These are phyloP conservation scores for Botrytis paeoniae DNA, from an alignment of 2,329 filamentous ascomycete genomes.

Conservation along the genomic window DNA sequence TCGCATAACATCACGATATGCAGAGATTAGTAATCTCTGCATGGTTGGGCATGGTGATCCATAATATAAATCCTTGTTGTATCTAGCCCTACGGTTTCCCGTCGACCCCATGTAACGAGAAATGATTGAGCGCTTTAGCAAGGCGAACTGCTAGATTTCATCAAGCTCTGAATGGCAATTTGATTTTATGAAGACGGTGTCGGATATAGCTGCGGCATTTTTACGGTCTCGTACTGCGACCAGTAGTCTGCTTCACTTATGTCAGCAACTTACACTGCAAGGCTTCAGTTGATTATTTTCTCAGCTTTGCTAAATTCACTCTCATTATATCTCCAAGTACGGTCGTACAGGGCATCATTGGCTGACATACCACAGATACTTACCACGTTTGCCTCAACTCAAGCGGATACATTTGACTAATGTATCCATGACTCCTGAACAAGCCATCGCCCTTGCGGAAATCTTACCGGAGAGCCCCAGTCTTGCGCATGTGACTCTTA, in stretches of 20 bases:
- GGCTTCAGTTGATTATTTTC: neutral
- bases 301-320: slow-evolving; percentile 9
- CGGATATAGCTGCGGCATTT: neutral
- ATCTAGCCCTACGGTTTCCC: neutral
- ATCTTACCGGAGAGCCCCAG: slow-evolving; percentile 78
- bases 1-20: neutral
- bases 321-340: neutral
- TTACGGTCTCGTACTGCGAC: slow-evolving; percentile 7
- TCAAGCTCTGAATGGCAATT: neutral
- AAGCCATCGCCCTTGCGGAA: slow-evolving; percentile 87
- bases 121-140: neutral
- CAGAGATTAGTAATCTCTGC: slow-evolving; percentile 12
- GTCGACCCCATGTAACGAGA: neutral
- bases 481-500: slow-evolving; percentile 80
- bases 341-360: neutral
- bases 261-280: neutral
- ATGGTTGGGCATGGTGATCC: neutral
- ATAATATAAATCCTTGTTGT: slow-evolving; percentile 9
- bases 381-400: slow-evolving; percentile 73
- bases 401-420: slow-evolving; percentile 86
- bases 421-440: slow-evolving; percentile 78
- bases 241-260: slow-evolving; percentile 15
- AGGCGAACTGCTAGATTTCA: neutral
- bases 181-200: neutral
- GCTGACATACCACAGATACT: slow-evolving; percentile 49